Base-by-base conservation (phyloP, 2,329 filamentous ascomycete species). In the Endocalyx cinctus region DNA sequence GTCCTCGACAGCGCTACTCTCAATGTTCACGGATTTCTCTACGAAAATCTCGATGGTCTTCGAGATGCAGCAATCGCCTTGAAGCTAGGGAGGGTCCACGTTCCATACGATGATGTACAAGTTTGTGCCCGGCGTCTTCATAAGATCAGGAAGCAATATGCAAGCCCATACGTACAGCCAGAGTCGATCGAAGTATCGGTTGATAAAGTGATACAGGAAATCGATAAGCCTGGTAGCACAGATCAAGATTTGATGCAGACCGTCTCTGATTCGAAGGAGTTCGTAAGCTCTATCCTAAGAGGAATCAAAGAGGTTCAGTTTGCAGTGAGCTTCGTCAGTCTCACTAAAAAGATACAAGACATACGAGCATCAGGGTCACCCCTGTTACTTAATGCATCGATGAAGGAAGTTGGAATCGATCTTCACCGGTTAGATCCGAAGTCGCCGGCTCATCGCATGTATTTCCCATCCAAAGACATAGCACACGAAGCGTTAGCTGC, bases 271-370 rank as follows among this genome's bases (percentile, higher is more conserved):
- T 95, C 88, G 0, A 90, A 89, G 50, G 88, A 95, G 43, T 92
- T 98, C 54, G 74, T 89, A 35, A 86, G 84, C 56, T 96, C 92
- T 1, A 82, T 96, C 26, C 67, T 98, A 31, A 79, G 87, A 27
- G 92, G 92, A 32, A 87, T 98, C 45, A 94, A 96, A 56, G 92
- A 98, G 58, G 84, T 98, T 10, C 92, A 98, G 58, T 87, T 98
- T 51, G 90, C 89, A 1, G 78, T 97, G 54, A 90, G 90, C 60
- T 92, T 90, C 58, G 75, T 96, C 46, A 87, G 87, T 13, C 64
- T 98, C 38, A 89, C 87, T 15, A 92, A 88, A 58, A 82, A 80
- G 49, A 73, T 96, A 10, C 72, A 82, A 25, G 72, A 79, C 2
- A 69, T 86, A 38, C 77, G 80, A 42, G 72, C 82, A 4, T 71